Percentiles rank a stretch among this genome's conserved stretches.
Conservation (phyloP, 2,329 filamentous ascomycete species). For the Chaetomium sp. region DNA sequence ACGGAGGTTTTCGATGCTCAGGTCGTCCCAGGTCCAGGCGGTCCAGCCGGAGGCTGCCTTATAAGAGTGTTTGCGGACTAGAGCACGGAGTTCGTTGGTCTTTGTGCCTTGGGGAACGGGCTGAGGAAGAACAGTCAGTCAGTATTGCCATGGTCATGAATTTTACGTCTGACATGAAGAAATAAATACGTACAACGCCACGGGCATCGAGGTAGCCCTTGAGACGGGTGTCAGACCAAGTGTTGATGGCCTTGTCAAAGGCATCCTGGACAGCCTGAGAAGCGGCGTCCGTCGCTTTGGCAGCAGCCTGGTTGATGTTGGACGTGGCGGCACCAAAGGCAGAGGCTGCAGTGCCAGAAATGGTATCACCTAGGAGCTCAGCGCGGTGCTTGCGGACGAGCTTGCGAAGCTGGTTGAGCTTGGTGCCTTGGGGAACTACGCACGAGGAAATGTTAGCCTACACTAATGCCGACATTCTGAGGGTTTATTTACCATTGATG, state of each 20-base stretch:
- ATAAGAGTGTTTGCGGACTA: constrained; percentile 67
- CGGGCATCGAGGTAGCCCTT: constrained; percentile 75
- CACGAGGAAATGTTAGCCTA: constrained; percentile 12
- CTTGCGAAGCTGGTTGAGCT: constrained; percentile 80
- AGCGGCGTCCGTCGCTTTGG: constrained; percentile 66
- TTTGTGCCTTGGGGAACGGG: constrained; percentile 67
- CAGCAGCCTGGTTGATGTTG: constrained; percentile 68
- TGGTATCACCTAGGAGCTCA: constrained; percentile 60
- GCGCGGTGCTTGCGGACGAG: constrained; percentile 83
- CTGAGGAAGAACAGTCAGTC: constrained; percentile 2
- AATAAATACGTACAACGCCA: constrained; percentile 41
- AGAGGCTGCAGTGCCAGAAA: constrained; percentile 50
- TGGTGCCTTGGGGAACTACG: constrained; percentile 82
- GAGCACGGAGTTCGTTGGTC: constrained; percentile 64
- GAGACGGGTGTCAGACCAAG: constrained; percentile 70
- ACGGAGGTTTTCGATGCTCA: constrained; percentile 64
- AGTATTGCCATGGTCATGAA: too few relatives aligned
- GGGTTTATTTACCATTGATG: constrained; percentile 44
- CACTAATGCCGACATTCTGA: accelerated
- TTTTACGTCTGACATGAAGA: too few relatives aligned
- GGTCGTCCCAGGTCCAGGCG: constrained; percentile 75
- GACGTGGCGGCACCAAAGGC: constrained; percentile 67
- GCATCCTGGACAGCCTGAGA: constrained; percentile 56
- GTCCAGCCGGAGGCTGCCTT: constrained; percentile 62
- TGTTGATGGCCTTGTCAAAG: constrained; percentile 55